phyloP scores from a whole-genome alignment of 1,284 basidiomycete species.

The Inonotus obliquus region DNA sequence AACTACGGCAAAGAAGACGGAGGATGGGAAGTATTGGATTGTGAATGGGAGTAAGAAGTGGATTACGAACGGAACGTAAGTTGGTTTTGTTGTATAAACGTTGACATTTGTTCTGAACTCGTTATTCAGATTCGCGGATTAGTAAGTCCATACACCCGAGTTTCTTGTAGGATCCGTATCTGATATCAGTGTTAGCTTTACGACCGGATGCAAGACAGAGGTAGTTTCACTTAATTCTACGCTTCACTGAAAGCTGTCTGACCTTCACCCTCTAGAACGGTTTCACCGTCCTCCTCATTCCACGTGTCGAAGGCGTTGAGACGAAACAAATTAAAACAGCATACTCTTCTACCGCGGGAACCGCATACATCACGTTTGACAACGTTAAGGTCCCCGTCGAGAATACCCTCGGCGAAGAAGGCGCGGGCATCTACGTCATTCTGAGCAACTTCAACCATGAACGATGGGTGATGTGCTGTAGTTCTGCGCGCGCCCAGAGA shows the following conservation, averaged over 20 bases:
- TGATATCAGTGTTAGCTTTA: slow-evolving; percentile 43
- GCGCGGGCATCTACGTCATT: slow-evolving; percentile 80
- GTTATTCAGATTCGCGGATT: slow-evolving; percentile 32
- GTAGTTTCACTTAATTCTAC: slow-evolving; percentile 28
- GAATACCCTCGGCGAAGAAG: slow-evolving; percentile 82
- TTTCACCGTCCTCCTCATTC: slow-evolving; percentile 81
- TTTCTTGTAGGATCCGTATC: not conserved
- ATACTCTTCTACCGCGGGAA: slow-evolving; percentile 75
- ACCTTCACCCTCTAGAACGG: slow-evolving; percentile 49
- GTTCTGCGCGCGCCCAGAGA: slow-evolving; percentile 50
- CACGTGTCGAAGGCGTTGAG: slow-evolving; percentile 71
- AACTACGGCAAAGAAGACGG: slow-evolving; percentile 78
- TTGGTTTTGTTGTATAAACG: slow-evolving; percentile 14
- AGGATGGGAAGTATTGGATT: slow-evolving; percentile 82
- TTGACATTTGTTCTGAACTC: not conserved
- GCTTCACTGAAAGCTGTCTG: not conserved
- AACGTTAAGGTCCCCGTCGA: slow-evolving; percentile 84
- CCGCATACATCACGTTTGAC: slow-evolving; percentile 85
- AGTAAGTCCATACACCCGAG: slow-evolving; percentile 13
- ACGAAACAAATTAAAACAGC: slow-evolving; percentile 85
- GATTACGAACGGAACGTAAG: slow-evolving; percentile 78
- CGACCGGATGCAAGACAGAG: slow-evolving; percentile 58
- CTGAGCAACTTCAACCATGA: slow-evolving; percentile 71
- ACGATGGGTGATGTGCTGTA: slow-evolving; percentile 69
- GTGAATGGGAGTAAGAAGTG: slow-evolving; percentile 79